A percentile compares a stretch with the other conserved stretches of the same genome.
These are phyloP conservation scores for Hirschfeldia incana DNA, from an alignment of 345 rosid species.

Conservation along the genomic window DNA sequence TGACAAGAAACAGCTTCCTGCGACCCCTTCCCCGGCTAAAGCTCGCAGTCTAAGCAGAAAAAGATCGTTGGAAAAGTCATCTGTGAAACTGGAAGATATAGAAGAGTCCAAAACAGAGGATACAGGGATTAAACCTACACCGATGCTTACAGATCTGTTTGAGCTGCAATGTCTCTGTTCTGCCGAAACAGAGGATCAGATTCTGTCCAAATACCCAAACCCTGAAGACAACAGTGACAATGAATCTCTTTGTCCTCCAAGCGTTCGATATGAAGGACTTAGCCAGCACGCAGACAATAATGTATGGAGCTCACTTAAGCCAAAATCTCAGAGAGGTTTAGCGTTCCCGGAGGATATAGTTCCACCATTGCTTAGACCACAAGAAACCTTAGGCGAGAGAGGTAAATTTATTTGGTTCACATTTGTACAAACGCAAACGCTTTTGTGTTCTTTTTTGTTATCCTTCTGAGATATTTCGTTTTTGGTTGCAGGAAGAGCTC, in stretches of 20 bases:
- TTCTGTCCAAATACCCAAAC: conserved; percentile 21
- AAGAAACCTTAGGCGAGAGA: conserved; percentile 32
- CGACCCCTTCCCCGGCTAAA: conserved; percentile 40
- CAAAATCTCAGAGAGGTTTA: conserved; percentile 45
- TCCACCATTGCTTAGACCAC: conserved; percentile 17
- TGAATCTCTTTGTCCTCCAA: conserved; percentile 30
- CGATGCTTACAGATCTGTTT: conserved; percentile 49
- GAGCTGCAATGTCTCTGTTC: conserved; percentile 40
- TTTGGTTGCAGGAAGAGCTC: conserved; percentile 44
- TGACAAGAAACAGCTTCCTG: conserved; percentile 43
- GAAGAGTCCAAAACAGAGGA: conserved; percentile 33
- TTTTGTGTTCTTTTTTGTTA: background rate
- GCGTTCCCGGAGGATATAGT: conserved; percentile 23
- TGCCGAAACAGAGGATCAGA: conserved; percentile 37
- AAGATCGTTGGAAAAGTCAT: conserved; percentile 1
- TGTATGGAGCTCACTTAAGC: conserved; percentile 28
- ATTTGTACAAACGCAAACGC: background rate
- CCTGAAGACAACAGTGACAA: conserved; percentile 24
- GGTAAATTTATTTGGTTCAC: conserved; percentile 42
- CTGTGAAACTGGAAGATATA: conserved; percentile 18
- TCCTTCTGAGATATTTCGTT: conserved; percentile 17
- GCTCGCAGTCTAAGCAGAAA: conserved; percentile 15
- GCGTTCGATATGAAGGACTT: conserved; percentile 11
- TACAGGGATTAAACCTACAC: conserved; percentile 34
- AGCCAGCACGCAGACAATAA: conserved; percentile 34